These are phyloP conservation scores for Pestalotiopsis sp. DNA, from an alignment of 2,329 filamentous ascomycete species.

Conservation along the genomic window DNA sequence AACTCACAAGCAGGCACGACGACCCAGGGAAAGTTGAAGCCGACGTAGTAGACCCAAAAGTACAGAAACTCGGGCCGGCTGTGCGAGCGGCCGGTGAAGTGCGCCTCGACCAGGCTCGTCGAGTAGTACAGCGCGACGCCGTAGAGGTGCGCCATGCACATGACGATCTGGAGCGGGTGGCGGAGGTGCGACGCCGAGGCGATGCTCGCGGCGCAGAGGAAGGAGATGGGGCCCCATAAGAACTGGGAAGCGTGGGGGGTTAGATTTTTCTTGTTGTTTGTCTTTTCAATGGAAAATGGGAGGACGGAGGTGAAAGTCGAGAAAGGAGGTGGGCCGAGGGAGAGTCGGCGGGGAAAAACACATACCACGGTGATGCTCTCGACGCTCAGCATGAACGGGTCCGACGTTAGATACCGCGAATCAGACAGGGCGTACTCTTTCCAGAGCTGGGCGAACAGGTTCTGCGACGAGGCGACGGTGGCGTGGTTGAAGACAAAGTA, in stretches of 20 bases:
- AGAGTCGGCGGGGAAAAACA: constrained; percentile 18
- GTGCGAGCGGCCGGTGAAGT: constrained; percentile 48
- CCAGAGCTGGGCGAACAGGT: constrained; percentile 84
- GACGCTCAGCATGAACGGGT: constrained; percentile 85
- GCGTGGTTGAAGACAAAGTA: constrained; percentile 77
- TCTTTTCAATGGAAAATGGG: neutral
- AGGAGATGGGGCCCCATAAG: constrained; percentile 62
- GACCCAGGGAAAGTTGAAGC: constrained; percentile 64
- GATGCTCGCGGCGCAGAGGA: constrained; percentile 50
- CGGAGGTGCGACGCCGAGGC: constrained; percentile 45
- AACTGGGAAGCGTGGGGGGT: constrained; percentile 36
- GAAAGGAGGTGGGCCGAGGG: neutral
- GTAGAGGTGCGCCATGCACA: constrained; percentile 60
- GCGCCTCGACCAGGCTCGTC: constrained; percentile 55
- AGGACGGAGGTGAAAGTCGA: neutral
- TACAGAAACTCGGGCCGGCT: constrained; percentile 64
- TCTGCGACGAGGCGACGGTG: constrained; percentile 67
- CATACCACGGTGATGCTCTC: constrained; percentile 80
- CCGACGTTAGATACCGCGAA: constrained; percentile 81
- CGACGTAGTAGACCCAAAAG: constrained; percentile 66
- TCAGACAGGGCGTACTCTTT: constrained; percentile 90
- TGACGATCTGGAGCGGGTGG: constrained; percentile 53
- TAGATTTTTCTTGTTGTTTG: neutral
- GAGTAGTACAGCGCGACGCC: constrained; percentile 65
- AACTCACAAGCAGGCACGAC: constrained; percentile 57